phyloP scores from a whole-genome alignment of 1,139 yeast genomes.

The Nematodospora anomalae region DNA sequence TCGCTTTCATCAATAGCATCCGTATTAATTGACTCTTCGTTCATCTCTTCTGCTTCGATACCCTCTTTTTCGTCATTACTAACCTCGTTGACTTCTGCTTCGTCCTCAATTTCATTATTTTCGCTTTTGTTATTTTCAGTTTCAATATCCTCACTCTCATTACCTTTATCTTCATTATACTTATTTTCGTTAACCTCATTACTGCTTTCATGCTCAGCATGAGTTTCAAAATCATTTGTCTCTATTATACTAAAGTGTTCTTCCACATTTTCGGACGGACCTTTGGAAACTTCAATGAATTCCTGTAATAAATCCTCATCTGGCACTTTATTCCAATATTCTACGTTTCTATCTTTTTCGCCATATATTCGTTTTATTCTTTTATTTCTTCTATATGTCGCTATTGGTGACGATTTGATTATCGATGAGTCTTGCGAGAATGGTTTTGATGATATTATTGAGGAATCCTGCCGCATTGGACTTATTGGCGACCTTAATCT shows the following conservation, averaged over 20 bases:
- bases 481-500: not conserved
- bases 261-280: slow-evolving; percentile 1
- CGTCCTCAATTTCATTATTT: not conserved
- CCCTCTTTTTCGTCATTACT: not conserved
- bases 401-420: slow-evolving; percentile 1
- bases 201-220: not conserved
- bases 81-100: not conserved
- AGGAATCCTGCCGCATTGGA: not conserved
- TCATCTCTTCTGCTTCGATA: not conserved
- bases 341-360: slow-evolving; percentile 23
- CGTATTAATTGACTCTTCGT: not conserved
- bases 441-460: not conserved
- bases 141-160: not conserved
- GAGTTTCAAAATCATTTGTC: not conserved
- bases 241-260: not conserved
- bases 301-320: slow-evolving; percentile 26
- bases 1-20: not conserved
- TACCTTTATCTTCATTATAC: not conserved
- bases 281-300: slow-evolving; percentile 17
- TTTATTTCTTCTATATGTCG: slow-evolving; percentile 7
- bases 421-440: slow-evolving; percentile 1
- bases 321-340: slow-evolving; percentile 26
- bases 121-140: not conserved
- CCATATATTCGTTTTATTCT: slow-evolving; percentile 4
- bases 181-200: too few relatives aligned